A percentile compares a stretch with the other conserved stretches of the same genome.
These are phyloP conservation scores for Linum lewisii DNA, from an alignment of 345 rosid species.

Conservation along the genomic window DNA sequence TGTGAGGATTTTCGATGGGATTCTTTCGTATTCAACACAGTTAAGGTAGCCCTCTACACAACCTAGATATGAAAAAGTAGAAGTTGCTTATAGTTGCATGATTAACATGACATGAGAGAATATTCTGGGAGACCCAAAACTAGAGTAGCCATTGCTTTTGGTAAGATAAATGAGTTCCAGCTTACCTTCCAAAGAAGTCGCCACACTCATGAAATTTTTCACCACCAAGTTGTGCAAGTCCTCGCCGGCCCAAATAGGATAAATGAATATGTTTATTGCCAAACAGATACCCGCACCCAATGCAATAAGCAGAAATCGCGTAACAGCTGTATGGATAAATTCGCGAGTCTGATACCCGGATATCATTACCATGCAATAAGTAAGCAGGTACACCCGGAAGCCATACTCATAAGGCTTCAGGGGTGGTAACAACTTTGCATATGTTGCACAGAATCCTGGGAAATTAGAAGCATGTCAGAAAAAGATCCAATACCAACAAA, in stretches of 20 bases:
- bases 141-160: neutral
- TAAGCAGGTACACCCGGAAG: slow-evolving; percentile 77
- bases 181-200: slow-evolving; percentile 65
- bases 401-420: slow-evolving; percentile 95
- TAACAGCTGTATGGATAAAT: slow-evolving; percentile 57
- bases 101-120: neutral
- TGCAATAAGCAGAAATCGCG: slow-evolving; percentile 73
- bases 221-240: slow-evolving; percentile 82
- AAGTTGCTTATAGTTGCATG: too few relatives aligned
- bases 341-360: slow-evolving; percentile 76
- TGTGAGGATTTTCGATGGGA: slow-evolving; percentile 80
- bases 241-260: slow-evolving; percentile 98
- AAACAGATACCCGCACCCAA: slow-evolving; percentile 79
- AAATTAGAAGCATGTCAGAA: neutral
- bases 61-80: slow-evolving; percentile 12
- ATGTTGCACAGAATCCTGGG: slow-evolving; percentile 57
- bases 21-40: slow-evolving; percentile 56
- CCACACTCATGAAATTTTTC: slow-evolving; percentile 75
- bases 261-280: slow-evolving; percentile 69
- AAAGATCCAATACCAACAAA: neutral
- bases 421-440: slow-evolving; percentile 63
- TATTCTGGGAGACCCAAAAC: neutral
- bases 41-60: slow-evolving; percentile 68
- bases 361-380: slow-evolving; percentile 64
- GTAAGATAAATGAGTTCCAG: neutral